Percentiles rank a stretch among this genome's conserved stretches.
phyloP scores from a whole-genome alignment of 805 yeast species.

The Pichia phayaonensis region DNA sequence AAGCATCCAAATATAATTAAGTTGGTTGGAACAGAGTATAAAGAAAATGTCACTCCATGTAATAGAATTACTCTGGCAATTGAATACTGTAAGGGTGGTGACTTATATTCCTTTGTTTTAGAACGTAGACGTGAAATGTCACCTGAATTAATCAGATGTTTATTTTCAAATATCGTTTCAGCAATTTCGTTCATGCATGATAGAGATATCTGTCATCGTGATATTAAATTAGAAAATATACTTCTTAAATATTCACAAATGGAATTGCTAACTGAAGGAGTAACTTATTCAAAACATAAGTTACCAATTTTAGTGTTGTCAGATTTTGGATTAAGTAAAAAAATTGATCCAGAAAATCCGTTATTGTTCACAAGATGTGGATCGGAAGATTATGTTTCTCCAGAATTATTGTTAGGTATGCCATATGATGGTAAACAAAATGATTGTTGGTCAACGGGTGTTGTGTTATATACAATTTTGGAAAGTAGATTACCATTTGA shows the following conservation, averaged over 20 bases:
- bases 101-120: constrained; percentile 59
- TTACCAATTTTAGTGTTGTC: constrained; percentile 49
- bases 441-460: constrained; percentile 95
- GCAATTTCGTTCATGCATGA: constrained; percentile 71
- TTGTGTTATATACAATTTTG: constrained; percentile 71
- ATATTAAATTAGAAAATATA: constrained; percentile 82
- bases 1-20: constrained; percentile 65
- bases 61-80: constrained; percentile 43
- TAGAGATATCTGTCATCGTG: constrained; percentile 74
- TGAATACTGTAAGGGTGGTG: constrained; percentile 82
- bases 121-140: constrained; percentile 34
- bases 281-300: neutral
- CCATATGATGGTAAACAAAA: constrained; percentile 87
- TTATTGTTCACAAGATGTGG: constrained; percentile 86
- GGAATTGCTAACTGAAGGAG: constrained; percentile 20
- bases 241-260: constrained; percentile 35
- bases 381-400: constrained; percentile 93
- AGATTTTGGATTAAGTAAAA: constrained; percentile 84
- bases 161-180: constrained; percentile 61
- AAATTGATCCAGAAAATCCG: constrained; percentile 52
- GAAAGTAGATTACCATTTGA: constrained; percentile 93
- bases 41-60: neutral
- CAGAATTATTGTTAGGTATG: constrained; percentile 84
- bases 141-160: constrained; percentile 45
- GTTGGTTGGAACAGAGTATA: constrained; percentile 42